Base-by-base conservation (phyloP, 2,329 filamentous ascomycete genomes). In the Colletotrichum sp. region DNA sequence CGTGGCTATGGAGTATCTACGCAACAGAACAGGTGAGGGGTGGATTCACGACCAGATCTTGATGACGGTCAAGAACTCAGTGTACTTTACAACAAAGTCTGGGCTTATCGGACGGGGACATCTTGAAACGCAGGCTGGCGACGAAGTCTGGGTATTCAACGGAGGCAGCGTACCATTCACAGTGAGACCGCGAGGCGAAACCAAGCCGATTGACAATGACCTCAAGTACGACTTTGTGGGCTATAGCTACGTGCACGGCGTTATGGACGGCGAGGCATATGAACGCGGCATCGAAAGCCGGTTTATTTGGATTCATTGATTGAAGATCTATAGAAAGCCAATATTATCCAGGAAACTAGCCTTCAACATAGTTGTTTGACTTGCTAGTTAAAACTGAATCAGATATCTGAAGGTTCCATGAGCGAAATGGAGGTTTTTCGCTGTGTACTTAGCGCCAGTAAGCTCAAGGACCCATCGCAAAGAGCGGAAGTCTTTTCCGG, bases 341-440 rank as follows among this genome's bases (percentile, higher is more conserved):
- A 4, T 6, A 0, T n/a, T 5, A 2, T 0, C 6, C 3, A 6
- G 18, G 9, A 43, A 43, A n/a, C 18, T 43, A n/a, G 18, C 38
- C 6, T 0, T 12, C 6, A 7, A 47, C 38, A 47, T 47, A 4
- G 3, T 47, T 7, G 9, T 47, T 7, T 47, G 38, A 3, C 38
- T 47, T 47, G 18, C 18, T 47, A 6, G 6, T 7, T 12, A 5
- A 6, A 6, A 4, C 7, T 21, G n/a, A 0, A 0, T 24, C 6
- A 51, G n/a, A 2, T 51, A 21, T 8, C 7, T 13, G 11, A 2
- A 51, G 6, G 43, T 8, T 21, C n/a, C 12, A 3, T 3, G 12
- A 21, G n/a, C 43, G 11, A 21, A 21, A 4, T 21, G n/a, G 3
- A 13, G 43, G 6, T 8, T 51, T 21, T 4, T 1, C 1, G 0